These are phyloP conservation scores for Diphasiastrum complanatum DNA, from an alignment of 83 land plant genomes.

Conservation along the genomic window DNA sequence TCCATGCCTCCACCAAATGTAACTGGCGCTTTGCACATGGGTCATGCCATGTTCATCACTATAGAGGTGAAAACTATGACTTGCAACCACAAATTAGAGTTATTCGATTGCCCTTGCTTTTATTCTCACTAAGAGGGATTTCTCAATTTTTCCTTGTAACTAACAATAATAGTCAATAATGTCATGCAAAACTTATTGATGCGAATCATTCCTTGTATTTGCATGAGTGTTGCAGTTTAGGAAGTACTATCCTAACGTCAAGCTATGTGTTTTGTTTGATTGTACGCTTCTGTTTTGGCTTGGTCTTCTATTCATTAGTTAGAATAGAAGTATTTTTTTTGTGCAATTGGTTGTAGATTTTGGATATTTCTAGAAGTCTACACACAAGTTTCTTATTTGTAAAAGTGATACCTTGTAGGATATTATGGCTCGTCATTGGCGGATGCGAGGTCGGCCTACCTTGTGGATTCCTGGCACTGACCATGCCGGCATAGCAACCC, in stretches of 20 bases:
- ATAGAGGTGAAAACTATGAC: constrained; percentile 69
- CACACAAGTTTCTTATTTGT: not conserved
- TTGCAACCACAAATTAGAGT: too few species aligned
- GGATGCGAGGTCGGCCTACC: constrained; percentile 86
- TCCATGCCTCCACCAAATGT: constrained; percentile 99
- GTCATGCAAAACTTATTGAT: too few species aligned
- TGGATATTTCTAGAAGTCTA: not conserved
- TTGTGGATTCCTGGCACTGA: constrained; percentile 98
- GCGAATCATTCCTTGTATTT: too few species aligned
- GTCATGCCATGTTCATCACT: constrained; percentile 98
- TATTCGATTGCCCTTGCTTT: too few species aligned
- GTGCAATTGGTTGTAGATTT: not conserved
- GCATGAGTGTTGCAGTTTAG: too few species aligned
- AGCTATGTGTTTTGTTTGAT: too few species aligned
- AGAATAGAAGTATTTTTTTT: not conserved
- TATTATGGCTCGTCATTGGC: constrained; percentile 77
- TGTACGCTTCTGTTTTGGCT: too few species aligned
- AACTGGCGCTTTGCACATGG: constrained; percentile 96
- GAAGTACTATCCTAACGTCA: too few species aligned
- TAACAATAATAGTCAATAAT: too few species aligned
- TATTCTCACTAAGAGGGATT: too few species aligned
- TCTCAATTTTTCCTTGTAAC: too few species aligned
- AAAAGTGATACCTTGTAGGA: constrained; percentile 40
- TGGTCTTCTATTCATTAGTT: not conserved
- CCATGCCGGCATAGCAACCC: constrained; percentile 99